These are phyloP conservation scores for Coccomyxa sp. DNA, from an alignment of 139 green algal species.

Conservation along the genomic window DNA sequence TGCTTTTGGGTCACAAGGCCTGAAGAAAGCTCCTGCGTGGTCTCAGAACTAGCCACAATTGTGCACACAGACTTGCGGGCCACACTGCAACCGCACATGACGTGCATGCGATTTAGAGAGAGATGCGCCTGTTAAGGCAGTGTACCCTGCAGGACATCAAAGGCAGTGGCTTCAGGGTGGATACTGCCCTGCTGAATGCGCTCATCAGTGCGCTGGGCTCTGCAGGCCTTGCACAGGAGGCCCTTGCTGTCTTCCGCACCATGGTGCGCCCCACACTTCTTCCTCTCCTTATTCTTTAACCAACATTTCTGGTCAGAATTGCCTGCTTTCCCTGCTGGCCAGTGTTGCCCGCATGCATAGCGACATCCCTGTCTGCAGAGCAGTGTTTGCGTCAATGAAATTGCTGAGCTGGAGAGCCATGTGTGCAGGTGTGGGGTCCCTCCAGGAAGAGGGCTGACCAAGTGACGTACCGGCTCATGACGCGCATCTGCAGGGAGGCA, in stretches of 20 bases:
- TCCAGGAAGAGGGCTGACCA: conserved; percentile 5
- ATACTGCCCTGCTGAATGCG: background rate
- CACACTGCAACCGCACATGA: background rate
- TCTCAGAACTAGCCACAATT: background rate
- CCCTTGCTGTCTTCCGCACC: conserved; percentile 36
- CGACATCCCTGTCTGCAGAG: background rate
- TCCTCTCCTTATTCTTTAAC: background rate
- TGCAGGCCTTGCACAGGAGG: conserved; percentile 28
- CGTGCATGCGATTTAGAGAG: background rate
- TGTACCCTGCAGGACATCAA: conserved; percentile 20
- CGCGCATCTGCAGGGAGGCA: conserved; percentile 21
- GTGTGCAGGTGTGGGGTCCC: conserved; percentile 18
- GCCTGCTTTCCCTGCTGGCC: background rate
- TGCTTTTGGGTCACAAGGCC: background rate
- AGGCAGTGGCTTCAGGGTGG: conserved; percentile 21
- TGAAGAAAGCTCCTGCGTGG: background rate
- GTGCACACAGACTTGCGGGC: conserved; percentile 19
- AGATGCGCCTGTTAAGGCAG: background rate
- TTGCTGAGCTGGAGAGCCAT: background rate
- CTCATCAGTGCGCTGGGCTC: background rate
- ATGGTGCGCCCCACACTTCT: conserved; percentile 13
- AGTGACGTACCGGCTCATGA: conserved; percentile 24
- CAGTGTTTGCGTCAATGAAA: background rate
- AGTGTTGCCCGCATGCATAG: background rate
- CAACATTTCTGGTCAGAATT: background rate